Evolutionary conservation across 2,329 filamentous ascomycete species (phyloP), one percentile per base, ranked within the genome.

Genomic region (Nothopassalora personata): DNA sequence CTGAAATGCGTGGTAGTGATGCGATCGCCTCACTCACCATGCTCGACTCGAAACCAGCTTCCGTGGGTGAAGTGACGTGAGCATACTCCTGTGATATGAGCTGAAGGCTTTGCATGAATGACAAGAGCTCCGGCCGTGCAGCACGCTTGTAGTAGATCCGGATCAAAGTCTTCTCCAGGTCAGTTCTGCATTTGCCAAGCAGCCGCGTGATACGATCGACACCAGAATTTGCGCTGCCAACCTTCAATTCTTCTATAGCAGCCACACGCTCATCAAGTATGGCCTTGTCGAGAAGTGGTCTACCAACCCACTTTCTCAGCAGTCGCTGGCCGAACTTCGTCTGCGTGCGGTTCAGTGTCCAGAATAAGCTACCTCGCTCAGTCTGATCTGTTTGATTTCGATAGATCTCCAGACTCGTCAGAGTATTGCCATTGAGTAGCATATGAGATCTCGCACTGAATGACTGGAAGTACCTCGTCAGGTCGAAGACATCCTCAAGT

Each of bases 91-190:
- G 85, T 0, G 90, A 84, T 49, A 97, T 90, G 59, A 80, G 83
- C 68, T 96, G 91, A 58, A 99, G 79, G 0, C 89, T 89, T 73
- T 97, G 92, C 1, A 99, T 80, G 4, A 95, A 87, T 0, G 84
- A 85, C 1, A 97, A 80, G 4, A 99, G 84, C 73, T 99, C 94
- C 0, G 92, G 88, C 0, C 94, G 86, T 0, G 90, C 89, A 73
- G 92, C 97, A 76, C 96, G 97, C 53, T 92, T 91, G 74, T 99
- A 99, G 78, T 97, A 99, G 60, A 99, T 96, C 48, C 94, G 85
- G 68, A 97, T 92, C 49, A 99, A 79, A 61, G 90, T 94, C 66
- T 94, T 91, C 75, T 99, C 94, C 5, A 99, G 83, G 70, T 99
- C 94, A 5, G 83, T 86, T 70, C 83, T 90, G 61, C 88, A 86